Base-by-base conservation (phyloP, 306 rosid genomes). In the Potentilla sterilis region DNA sequence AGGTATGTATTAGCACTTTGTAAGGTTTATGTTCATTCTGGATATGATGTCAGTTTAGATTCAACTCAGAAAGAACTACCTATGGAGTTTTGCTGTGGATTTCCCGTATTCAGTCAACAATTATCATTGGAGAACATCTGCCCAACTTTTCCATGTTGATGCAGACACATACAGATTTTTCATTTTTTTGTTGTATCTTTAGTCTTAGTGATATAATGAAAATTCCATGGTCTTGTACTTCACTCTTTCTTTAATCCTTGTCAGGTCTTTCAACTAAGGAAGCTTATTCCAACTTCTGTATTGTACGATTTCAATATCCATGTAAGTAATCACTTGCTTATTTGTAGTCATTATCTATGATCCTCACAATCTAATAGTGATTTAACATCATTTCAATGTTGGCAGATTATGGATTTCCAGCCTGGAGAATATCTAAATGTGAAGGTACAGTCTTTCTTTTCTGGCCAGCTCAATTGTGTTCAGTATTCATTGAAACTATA, bases 371-470 rank as follows among this genome's bases (percentile, higher is more conserved):
- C n/a, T 67, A 65, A 67, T 70, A 37, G 41, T 67, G 8, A 61
- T 59, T 79, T 37, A 16, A 64, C 69, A 73, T 37, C 76, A 42
- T 80, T 79, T 73, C 67, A 65, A 18, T 82, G 72, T 69, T 70
- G 82, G 85, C 89, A 95, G 97, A 89, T 95, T 78, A 90, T 95
- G 99, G 99, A 95, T 86, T 95, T 95, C 70, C 89, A 92, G 74
- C 97, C 93, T 22, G 99, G 97, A 75, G 99, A 95, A 59, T 95
- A 81, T 87, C 97, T 95, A 54, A 89, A 92, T 67, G 92, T 92
- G 15, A 92, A 95, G 97, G 99, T 95, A 87, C 74, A 22, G 64
- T 69, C 61, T n/a, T n/a, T 74, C 74, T 44, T 75, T 68, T 34
- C 67, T 59, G n/a, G 35, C 52, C 14, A 28, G 47, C 51, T 46